Conservation (phyloP, 192 early-diverging fungal genomes). For the Coemansia sp. region DNA sequence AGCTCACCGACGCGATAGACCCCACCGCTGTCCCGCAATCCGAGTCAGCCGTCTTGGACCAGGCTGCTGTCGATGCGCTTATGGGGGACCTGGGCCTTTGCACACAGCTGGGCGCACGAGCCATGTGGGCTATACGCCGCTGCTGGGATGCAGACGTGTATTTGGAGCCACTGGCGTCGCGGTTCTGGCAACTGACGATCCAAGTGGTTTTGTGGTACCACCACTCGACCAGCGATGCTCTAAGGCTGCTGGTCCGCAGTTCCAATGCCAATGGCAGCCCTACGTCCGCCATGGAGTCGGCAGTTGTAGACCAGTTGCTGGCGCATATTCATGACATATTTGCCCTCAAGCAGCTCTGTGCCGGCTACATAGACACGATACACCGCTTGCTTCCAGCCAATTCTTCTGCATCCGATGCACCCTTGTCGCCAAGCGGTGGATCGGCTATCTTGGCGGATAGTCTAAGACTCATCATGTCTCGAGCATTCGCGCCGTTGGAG, state of each 20-base stretch:
- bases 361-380: conserved; percentile 2
- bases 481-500: conserved; percentile 13
- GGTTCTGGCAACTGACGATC: conserved; percentile 42
- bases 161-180: conserved; percentile 23
- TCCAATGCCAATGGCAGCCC: not conserved
- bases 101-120: conserved; percentile 15
- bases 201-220: conserved; percentile 32
- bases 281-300: not conserved
- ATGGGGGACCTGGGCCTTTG: not conserved
- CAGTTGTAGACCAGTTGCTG: conserved; percentile 11
- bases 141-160: conserved; percentile 37
- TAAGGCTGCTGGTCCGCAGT: conserved; percentile 12
- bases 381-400: not conserved
- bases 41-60: not conserved
- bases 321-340: conserved; percentile 23
- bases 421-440: not conserved
- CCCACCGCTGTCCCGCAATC: not conserved
- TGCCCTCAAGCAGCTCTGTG: not conserved
- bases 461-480: conserved; percentile 6
- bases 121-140: conserved; percentile 18
- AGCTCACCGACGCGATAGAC: conserved; percentile 21
- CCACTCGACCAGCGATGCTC: not conserved
- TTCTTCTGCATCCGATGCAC: not conserved
- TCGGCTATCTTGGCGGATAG: not conserved
- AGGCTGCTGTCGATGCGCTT: not conserved